These are phyloP conservation scores for Coemansia sp. DNA, from an alignment of 192 early-diverging fungal genomes.

Conservation along the genomic window DNA sequence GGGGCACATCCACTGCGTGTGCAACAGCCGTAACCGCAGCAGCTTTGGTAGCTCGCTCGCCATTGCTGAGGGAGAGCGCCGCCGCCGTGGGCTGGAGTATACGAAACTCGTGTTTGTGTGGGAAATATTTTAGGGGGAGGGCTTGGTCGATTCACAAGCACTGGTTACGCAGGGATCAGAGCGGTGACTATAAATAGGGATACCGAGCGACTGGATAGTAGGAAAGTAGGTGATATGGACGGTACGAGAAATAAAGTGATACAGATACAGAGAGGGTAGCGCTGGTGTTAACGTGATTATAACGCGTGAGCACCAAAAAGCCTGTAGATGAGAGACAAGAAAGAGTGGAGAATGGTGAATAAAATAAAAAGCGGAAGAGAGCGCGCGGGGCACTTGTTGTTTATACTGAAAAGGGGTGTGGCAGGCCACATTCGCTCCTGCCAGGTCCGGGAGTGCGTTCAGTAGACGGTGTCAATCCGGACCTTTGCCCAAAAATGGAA, in stretches of 20 bases:
- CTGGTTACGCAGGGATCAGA: not conserved
- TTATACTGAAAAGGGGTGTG: not conserved
- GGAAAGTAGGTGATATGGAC: not conserved
- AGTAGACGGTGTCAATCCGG: conserved; percentile 6
- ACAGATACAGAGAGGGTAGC: not conserved
- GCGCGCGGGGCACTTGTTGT: not conserved
- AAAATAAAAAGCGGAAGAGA: not conserved
- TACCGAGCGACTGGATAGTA: not conserved
- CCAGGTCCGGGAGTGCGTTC: not conserved
- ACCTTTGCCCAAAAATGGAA: conserved; percentile 7
- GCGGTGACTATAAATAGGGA: not conserved
- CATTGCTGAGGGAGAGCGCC: not conserved
- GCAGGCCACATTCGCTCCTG: not conserved
- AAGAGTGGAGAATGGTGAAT: not conserved
- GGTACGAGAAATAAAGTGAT: not conserved
- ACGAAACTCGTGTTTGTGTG: not conserved
- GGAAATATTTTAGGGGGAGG: not conserved
- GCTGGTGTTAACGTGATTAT: not conserved
- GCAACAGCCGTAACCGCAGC: not conserved
- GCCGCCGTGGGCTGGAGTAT: not conserved
- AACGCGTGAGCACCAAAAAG: not conserved
- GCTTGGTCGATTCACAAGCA: not conserved
- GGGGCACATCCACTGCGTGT: conserved; percentile 35
- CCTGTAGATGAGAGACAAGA: not conserved
- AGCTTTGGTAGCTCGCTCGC: not conserved